Base-by-base conservation (phyloP, 2,329 filamentous ascomycete genomes). In the Aspergillus thermomutatus region DNA sequence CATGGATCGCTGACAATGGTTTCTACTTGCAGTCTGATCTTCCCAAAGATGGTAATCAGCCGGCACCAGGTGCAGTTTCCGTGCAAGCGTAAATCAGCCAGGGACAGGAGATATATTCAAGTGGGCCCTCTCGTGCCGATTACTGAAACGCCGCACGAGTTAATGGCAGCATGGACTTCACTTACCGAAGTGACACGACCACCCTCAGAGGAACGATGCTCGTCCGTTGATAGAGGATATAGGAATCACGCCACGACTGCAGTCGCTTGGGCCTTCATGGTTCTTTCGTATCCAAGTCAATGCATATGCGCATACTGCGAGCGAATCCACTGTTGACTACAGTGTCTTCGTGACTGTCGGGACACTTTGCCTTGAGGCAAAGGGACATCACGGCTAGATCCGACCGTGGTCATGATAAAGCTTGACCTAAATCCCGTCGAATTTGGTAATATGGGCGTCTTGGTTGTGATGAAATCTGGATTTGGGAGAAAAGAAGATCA, bases 21-120 rank as follows among this genome's bases (percentile, higher is more conserved):
- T 54, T 51, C 46, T 50, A 51, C 31, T 40, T 31, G 40, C 63
- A 83, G 77, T 77, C 81, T 58, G 80, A 83, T 69, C 68, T 85
- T 52, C 80, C 80, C 3, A 80, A 81, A 64, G 73, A 76, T 28
- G 75, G 77, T 55, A 64, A 66, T 11, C 63, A 66, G 47, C 58
- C 63, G 40, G 62, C 65, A 25, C 59, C 68, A 17, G 63, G 65
- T 19, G 64, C 69, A 28, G 71, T 77, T 57, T 67, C 75, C 56
- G 72, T 77, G 48, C 69, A 75, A 54, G 75, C 73, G 47, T 79
- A 69, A 76, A 61, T 26, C 4, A 4, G 23, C 7, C 17, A 26
- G 45, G 41, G 21, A 41, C 26, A 41, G 17, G 21, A n/a, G 17
- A 31, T n/a, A 41, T 14, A 19, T 19, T 54, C 14, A 54, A 14